Evolutionary conservation across 176 grass and related monocot genomes (phyloP).

Genomic region (Musa schizocarpa): DNA sequence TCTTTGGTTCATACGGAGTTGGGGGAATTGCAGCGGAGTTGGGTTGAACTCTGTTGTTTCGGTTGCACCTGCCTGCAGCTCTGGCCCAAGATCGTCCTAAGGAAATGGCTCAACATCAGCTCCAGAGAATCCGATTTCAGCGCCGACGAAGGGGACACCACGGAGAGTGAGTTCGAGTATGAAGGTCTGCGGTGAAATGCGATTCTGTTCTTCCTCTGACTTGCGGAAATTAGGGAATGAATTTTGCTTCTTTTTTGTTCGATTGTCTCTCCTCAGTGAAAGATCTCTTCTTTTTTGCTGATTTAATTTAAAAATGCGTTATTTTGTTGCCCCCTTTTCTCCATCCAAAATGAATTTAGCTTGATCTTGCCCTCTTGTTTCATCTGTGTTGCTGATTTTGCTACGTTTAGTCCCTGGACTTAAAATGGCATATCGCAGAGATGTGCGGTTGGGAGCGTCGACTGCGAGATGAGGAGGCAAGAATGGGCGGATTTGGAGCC

Average conservation of each 20-base stretch:
- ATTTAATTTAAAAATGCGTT: not conserved
- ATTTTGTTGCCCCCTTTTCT: not conserved
- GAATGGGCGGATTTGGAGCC: constrained; percentile 28
- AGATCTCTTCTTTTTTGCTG: not conserved
- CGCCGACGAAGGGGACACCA: constrained; percentile 77
- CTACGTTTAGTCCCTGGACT: constrained; percentile 4
- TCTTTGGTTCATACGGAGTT: not conserved
- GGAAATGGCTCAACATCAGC: constrained; percentile 93
- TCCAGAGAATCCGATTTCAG: constrained; percentile 79
- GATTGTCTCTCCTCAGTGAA: not conserved
- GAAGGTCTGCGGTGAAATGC: constrained; percentile 38
- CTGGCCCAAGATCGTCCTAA: constrained; percentile 72
- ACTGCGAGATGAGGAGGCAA: constrained; percentile 47
- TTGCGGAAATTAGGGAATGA: not conserved
- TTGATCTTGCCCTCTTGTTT: not conserved
- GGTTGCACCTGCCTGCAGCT: constrained; percentile 50
- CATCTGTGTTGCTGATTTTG: not conserved
- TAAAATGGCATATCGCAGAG: constrained; percentile 39
- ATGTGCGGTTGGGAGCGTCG: constrained; percentile 73
- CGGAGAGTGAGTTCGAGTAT: constrained; percentile 65
- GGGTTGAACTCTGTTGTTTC: constrained; percentile 38
- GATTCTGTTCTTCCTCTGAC: not conserved
- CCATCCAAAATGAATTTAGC: not conserved
- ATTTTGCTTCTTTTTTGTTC: not conserved
- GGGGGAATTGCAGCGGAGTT: constrained; percentile 23